phyloP scores from a whole-genome alignment of 1,284 basidiomycete genomes.

The Stygiomarasmius scandens region DNA sequence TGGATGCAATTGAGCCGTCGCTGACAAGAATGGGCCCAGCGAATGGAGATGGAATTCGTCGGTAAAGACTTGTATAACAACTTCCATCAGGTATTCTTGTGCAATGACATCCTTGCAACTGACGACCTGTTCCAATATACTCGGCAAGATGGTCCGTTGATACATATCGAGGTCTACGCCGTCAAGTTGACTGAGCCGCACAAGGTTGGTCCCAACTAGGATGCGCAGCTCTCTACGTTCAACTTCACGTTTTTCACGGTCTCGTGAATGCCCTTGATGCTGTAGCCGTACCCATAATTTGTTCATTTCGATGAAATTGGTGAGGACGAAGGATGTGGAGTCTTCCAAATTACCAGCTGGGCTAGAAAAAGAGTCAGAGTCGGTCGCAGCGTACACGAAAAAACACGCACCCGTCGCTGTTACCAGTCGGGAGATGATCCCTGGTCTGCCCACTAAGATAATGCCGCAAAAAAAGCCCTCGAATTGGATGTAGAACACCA shows the following conservation, averaged over 20 bases:
- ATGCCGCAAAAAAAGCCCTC: constrained; percentile 91
- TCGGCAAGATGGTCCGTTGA: constrained; percentile 80
- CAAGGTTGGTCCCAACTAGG: constrained; percentile 93
- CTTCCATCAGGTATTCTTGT: constrained; percentile 98
- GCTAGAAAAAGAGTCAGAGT: constrained; percentile 44
- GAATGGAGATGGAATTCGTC: constrained; percentile 96
- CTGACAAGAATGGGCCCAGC: constrained; percentile 89
- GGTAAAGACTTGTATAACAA: constrained; percentile 96
- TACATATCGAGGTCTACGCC: constrained; percentile 94
- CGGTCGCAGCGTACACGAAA: constrained; percentile 1
- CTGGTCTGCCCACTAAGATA: constrained; percentile 95
- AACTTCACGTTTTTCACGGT: constrained; percentile 93
- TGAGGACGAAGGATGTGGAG: constrained; percentile 91
- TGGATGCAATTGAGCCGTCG: constrained; percentile 91
- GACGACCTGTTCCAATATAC: constrained; percentile 92
- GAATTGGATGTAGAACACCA: constrained; percentile 90
- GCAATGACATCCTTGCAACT: constrained; percentile 97
- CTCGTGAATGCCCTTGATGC: constrained; percentile 93
- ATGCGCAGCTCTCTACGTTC: constrained; percentile 92
- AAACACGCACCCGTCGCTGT: constrained; percentile 72
- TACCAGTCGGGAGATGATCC: constrained; percentile 88
- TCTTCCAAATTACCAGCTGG: constrained; percentile 88
- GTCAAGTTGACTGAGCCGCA: constrained; percentile 89
- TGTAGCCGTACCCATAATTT: constrained; percentile 97
- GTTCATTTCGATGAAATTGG: constrained; percentile 99